A percentile compares a stretch with the other conserved stretches of the same genome.
These are phyloP conservation scores for Scutellaria minor DNA, from an alignment of 257 asterid genomes.

Conservation along the genomic window DNA sequence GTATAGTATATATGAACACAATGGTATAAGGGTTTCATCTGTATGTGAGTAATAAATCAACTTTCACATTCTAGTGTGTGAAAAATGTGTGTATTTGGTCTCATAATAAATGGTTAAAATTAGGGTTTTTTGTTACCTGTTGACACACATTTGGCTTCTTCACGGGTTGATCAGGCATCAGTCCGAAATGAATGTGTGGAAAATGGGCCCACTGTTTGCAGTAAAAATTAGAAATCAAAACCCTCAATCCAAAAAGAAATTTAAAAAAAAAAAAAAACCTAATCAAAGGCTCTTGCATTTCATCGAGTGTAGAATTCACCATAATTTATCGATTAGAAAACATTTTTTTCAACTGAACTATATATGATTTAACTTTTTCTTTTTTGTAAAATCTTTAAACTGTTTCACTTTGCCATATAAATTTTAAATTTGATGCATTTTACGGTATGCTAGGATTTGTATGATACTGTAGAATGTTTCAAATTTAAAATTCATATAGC, in stretches of 20 bases:
- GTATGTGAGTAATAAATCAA: no score
- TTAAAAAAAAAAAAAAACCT: conserved; percentile 16
- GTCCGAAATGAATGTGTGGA: conserved; percentile 98
- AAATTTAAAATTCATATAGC: no score
- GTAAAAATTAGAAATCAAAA: background rate
- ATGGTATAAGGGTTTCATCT: background rate
- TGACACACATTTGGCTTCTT: conserved; percentile 88
- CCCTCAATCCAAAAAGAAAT: no score
- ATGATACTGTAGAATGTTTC: no score
- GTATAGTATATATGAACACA: background rate
- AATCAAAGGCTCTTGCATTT: background rate
- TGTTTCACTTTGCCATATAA: no score
- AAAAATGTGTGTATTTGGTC: background rate
- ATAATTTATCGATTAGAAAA: no score
- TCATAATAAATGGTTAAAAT: background rate
- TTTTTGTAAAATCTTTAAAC: no score
- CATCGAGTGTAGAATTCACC: no score
- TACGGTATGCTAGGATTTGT: no score
- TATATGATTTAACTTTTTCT: no score
- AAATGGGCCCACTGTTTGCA: conserved; percentile 81
- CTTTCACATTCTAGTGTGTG: background rate
- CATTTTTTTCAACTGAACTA: no score
- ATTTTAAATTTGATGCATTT: no score
- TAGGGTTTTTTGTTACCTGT: conserved; percentile 74
- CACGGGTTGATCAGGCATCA: conserved; percentile 98